Evolutionary conservation across 2,329 filamentous ascomycete genomes (phyloP), one percentile per base, ranked within the genome.

Genomic region (Apiospora rasikravindrae): DNA sequence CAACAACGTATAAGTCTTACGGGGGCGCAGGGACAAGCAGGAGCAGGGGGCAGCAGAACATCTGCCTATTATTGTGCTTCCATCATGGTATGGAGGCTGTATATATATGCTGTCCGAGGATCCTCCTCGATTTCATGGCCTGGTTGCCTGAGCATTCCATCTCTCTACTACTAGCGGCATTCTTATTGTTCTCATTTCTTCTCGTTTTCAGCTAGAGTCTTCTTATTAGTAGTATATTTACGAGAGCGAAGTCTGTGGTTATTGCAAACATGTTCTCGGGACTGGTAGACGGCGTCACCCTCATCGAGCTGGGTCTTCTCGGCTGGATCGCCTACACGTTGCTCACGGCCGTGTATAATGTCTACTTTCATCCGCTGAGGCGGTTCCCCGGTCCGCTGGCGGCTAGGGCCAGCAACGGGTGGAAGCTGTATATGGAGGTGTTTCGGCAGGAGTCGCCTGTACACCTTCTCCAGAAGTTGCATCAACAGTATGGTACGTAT

Each of bases 381-480:
- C 7, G 10, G 19, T 69, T 69, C 49, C 68, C 68, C 29, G 68
- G 68, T 22, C 68, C 68, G n/a, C 6, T 53, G 45, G 68, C 68
- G 7, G 68, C 68, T 16, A 29, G 68, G 47, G 68, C 68, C 11
- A 69, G 45, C 47, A 44, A 69, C 33, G n/a, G 45, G 68, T 69
- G 68, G 68, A 57, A 69, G 68, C 29, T 57, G 68, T 69, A 69
- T 6, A 57, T 51, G 68, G 68, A 69, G n/a, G 68, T 69, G 29
- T 26, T 69, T 10, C 47, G 47, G 1, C 68, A 57, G n/a, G 68
- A 69, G 19, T 69, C 68, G 22, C 68, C 68, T 11, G 33, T 16
- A 5, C 68, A 69, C 37, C 24, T 69, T 13, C 68, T 69, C 45
- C 45, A 51, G 29, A 57, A 69, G 68, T 19, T 69, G 68, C 68